Conservation (phyloP, 495 filamentous ascomycete genomes). For the Pyronema domesticum region DNA sequence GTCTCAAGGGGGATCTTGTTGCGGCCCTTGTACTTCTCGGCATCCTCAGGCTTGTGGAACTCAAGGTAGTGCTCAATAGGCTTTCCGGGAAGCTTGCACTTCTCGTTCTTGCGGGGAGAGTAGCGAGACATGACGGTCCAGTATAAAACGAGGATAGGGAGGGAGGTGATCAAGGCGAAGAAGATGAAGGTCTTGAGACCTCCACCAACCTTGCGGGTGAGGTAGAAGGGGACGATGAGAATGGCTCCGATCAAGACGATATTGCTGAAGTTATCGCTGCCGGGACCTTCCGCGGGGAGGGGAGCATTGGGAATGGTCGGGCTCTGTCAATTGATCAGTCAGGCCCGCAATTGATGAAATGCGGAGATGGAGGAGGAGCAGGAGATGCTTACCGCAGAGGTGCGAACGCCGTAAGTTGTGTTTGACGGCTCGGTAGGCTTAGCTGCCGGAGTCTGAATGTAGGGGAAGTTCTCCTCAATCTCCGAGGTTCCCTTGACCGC, state of each 20-base stretch:
- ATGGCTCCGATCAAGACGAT: conserved; percentile 39
- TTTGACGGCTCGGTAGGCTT: conserved; percentile 35
- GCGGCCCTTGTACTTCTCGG: conserved; percentile 51
- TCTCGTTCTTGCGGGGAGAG: conserved; percentile 61
- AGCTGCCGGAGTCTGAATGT: conserved; percentile 57
- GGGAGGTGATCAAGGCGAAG: conserved; percentile 42
- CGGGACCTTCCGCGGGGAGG: conserved; percentile 56
- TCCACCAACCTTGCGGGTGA: conserved; percentile 50
- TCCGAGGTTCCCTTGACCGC: conserved; percentile 33
- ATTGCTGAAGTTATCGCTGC: conserved; percentile 55
- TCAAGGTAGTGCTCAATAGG: conserved; percentile 70
- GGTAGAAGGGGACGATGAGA: conserved; percentile 42
- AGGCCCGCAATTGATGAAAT: conserved; percentile 19
- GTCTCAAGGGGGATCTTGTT: conserved; percentile 74
- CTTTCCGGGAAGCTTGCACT: conserved; percentile 55
- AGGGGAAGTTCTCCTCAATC: conserved; percentile 43
- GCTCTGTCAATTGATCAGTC: conserved; percentile 33
- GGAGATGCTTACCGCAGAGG: conserved; percentile 43
- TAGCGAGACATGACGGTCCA: conserved; percentile 50
- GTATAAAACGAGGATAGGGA: conserved; percentile 53
- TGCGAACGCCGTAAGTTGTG: conserved; percentile 54
- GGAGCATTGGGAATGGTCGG: conserved; percentile 65
- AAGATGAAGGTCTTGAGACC: conserved; percentile 56
- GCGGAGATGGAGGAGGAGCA: conserved; percentile 5
- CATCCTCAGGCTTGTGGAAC: conserved; percentile 60